These are phyloP conservation scores for Cystofilobasidium macerans DNA, from an alignment of 768 basidiomycete genomes.

Conservation along the genomic window DNA sequence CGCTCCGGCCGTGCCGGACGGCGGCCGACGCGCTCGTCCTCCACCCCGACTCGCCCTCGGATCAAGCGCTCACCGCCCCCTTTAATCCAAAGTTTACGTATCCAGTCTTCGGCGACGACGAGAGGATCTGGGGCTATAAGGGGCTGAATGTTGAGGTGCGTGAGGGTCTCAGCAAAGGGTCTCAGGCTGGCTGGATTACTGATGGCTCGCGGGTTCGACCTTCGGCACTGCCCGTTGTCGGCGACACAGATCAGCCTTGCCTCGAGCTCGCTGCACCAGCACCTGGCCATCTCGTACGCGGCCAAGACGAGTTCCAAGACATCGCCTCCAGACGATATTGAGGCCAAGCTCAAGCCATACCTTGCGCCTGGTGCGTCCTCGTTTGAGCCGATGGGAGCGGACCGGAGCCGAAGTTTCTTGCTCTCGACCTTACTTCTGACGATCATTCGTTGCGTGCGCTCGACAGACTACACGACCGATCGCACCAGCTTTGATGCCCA, in stretches of 20 bases:
- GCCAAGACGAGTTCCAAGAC: constrained; percentile 50
- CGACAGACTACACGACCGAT: constrained; percentile 61
- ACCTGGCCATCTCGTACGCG: constrained; percentile 57
- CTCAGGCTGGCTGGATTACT: neutral
- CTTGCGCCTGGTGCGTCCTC: constrained; percentile 54
- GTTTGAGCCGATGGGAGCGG: no score
- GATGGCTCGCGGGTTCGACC: no score
- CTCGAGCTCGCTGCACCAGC: constrained; percentile 73
- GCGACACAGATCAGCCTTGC: constrained; percentile 78
- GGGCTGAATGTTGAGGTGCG: constrained; percentile 71
- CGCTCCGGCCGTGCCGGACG: constrained; percentile 18
- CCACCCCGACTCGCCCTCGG: neutral
- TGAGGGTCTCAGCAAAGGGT: constrained; percentile 17
- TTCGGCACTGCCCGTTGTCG: neutral
- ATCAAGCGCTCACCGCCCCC: constrained; percentile 37
- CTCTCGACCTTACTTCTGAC: no score
- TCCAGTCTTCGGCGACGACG: constrained; percentile 91
- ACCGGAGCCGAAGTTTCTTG: neutral
- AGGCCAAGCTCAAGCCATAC: constrained; percentile 60
- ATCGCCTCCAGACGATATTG: constrained; percentile 70
- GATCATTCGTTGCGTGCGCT: no score
- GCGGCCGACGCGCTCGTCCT: neutral
- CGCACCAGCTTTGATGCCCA: constrained; percentile 54
- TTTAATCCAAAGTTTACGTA: constrained; percentile 91
- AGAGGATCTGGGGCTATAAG: constrained; percentile 89